Evolutionary conservation across 2,329 filamentous ascomycete genomes (phyloP), one percentile per base, ranked within the genome.

Genomic region (Fonsecaea pedrosoi): DNA sequence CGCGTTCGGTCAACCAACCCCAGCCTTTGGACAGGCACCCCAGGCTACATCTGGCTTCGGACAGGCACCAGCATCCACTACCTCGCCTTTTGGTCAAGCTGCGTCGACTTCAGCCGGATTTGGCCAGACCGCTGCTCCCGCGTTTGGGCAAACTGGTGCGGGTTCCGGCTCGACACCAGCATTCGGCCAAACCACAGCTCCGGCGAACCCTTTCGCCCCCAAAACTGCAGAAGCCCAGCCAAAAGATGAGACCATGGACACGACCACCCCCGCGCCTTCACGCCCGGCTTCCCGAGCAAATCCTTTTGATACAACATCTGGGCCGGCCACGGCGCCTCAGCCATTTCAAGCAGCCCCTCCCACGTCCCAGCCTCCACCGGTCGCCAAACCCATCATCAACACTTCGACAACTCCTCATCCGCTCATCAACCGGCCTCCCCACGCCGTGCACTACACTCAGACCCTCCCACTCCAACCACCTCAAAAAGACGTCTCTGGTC

Each of bases 171-270:
- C n/a, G 18, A 57, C 25, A 69, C 57, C 69, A 30, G 70, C 70
- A 25, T 78, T 82, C 56, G 78, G 79, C 42, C 68, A 70, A 64
- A 5, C 80, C 82, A 58, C 81, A 82, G 58, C 80, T 83, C 56
- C 78, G 75, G 53, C 77, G 77, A 67, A 73, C 63, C 55, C 70
- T 13, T 72, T 74, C 71, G 59, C 68, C 79, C 15, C 76, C 88
- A 67, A 60, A 67, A 38, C 66, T 64, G 48, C 69, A 71, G 63
- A 62, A 48, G 54, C 56, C 9, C 65, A 60, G 34, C 38, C 57
- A 18, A 70, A 65, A 32, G 70, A 70, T 34, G 58, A 69, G 38
- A 59, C 45, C 37, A 70, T 69, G 65, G 66, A 69, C 8, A 71
- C 76, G 10, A 56, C 57, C n/a, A 62, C 58, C n/a, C 74, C 75